phyloP scores from a whole-genome alignment of 371 early-diverging fungal genomes.

The Mucor piriformis region DNA sequence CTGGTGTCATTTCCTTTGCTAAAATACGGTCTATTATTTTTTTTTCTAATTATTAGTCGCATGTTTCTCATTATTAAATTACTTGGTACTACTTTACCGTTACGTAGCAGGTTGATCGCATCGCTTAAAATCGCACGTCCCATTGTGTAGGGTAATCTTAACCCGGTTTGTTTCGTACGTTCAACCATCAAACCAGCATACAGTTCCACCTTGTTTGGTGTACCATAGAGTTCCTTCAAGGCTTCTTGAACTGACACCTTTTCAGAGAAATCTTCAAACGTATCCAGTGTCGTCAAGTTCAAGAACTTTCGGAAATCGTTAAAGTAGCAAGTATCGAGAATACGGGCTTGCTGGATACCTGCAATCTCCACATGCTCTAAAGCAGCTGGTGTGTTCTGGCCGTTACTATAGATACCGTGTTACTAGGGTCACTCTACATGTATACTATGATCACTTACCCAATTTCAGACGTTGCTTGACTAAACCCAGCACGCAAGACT shows the following conservation, averaged over 20 bases:
- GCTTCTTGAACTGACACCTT: slow-evolving; percentile 38
- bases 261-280: slow-evolving; percentile 49
- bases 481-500: slow-evolving; percentile 28
- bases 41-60: not conserved
- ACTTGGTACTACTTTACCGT: slow-evolving; percentile 31
- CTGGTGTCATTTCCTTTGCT: slow-evolving; percentile 39
- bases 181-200: slow-evolving; percentile 57
- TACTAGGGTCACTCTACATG: not conserved
- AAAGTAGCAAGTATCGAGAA: slow-evolving; percentile 40
- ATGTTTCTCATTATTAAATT: not conserved
- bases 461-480: slow-evolving; percentile 36
- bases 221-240: slow-evolving; percentile 48
- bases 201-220: slow-evolving; percentile 51
- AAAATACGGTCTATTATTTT: slow-evolving; percentile 28
- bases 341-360: slow-evolving; percentile 49
- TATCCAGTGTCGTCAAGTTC: slow-evolving; percentile 38
- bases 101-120: slow-evolving; percentile 55
- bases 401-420: slow-evolving; percentile 34
- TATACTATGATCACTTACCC: slow-evolving; percentile 29
- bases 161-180: slow-evolving; percentile 39
- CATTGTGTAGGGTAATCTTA: slow-evolving; percentile 53
- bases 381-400: slow-evolving; percentile 41
- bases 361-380: slow-evolving; percentile 51
- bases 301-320: slow-evolving; percentile 54
- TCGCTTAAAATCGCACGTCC: slow-evolving; percentile 55